Percentiles rank a stretch among this genome's conserved stretches.
These are phyloP conservation scores for Camellia oleifera DNA, from an alignment of 179 eudicot species.

Conservation along the genomic window DNA sequence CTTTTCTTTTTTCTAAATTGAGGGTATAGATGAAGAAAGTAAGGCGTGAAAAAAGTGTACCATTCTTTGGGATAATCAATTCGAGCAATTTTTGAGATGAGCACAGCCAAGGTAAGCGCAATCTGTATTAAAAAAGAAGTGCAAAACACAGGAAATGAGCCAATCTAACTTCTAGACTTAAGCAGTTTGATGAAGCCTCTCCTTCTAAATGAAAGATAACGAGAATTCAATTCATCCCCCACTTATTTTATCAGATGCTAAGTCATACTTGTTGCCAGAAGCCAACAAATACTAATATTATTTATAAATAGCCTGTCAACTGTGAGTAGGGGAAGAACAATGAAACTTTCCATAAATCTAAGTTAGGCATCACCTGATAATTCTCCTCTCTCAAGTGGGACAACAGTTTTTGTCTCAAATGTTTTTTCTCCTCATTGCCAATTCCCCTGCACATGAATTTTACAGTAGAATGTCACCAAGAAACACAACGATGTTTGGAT, in stretches of 20 bases:
- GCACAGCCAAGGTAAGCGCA: conserved; percentile 79
- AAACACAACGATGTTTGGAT: neutral
- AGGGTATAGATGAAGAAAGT: neutral
- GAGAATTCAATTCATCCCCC: neutral
- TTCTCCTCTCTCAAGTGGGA: conserved; percentile 93
- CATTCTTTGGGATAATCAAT: conserved; percentile 92
- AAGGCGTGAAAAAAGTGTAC: conserved; percentile 33
- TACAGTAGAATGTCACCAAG: neutral
- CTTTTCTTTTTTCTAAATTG: neutral
- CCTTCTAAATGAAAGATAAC: neutral
- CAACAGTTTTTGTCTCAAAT: conserved; percentile 76
- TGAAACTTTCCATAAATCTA: neutral
- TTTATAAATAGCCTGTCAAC: neutral
- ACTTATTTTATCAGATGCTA: neutral
- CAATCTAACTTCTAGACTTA: conserved; percentile 3
- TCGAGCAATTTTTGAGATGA: conserved; percentile 94
- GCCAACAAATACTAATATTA: neutral
- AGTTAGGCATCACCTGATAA: conserved; percentile 56
- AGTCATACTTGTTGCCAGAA: neutral
- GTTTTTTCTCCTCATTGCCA: conserved; percentile 72
- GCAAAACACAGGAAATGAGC: conserved; percentile 16
- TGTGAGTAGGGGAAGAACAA: conserved; percentile 4
- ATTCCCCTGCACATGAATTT: conserved; percentile 62
- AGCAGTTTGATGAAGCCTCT: neutral
- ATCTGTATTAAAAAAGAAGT: conserved; percentile 53